These are phyloP conservation scores for Kuraishia capsulata DNA, from an alignment of 805 yeast genomes.

Conservation along the genomic window DNA sequence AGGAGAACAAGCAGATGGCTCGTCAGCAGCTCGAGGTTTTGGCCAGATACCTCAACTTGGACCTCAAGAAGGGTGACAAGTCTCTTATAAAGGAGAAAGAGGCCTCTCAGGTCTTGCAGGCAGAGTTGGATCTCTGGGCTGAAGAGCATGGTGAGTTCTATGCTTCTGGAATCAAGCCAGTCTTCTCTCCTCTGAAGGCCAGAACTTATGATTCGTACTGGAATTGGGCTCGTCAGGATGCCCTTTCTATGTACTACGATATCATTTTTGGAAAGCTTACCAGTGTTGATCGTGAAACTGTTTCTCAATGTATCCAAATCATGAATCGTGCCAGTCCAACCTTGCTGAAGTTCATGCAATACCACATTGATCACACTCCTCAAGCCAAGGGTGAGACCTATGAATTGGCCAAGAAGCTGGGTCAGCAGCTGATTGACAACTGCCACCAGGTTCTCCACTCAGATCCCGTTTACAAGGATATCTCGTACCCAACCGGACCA, in stretches of 20 bases:
- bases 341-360: constrained; percentile 93
- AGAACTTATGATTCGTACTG: constrained; percentile 96
- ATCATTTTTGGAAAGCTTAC: constrained; percentile 90
- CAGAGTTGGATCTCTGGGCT: constrained; percentile 86
- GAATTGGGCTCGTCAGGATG: constrained; percentile 99
- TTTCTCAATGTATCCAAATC: constrained; percentile 90
- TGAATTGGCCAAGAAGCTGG: constrained; percentile 79
- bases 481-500: constrained; percentile 91
- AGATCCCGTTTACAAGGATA: constrained; percentile 94
- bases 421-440: constrained; percentile 90
- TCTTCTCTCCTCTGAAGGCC: constrained; percentile 86
- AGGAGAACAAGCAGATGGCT: constrained; percentile 62
- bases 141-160: constrained; percentile 89
- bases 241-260: constrained; percentile 87
- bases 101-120: constrained; percentile 74
- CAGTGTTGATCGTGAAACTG: constrained; percentile 91
- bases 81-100: constrained; percentile 75
- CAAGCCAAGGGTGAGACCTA: constrained; percentile 87
- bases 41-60: constrained; percentile 91
- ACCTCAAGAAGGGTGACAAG: constrained; percentile 85
- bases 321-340: constrained; percentile 97
- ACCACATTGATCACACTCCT: constrained; percentile 78
- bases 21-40: constrained; percentile 82
- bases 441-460: constrained; percentile 76
- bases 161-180: constrained; percentile 84